Conservation (phyloP, 768 basidiomycete species). For the Mycena maculata region DNA sequence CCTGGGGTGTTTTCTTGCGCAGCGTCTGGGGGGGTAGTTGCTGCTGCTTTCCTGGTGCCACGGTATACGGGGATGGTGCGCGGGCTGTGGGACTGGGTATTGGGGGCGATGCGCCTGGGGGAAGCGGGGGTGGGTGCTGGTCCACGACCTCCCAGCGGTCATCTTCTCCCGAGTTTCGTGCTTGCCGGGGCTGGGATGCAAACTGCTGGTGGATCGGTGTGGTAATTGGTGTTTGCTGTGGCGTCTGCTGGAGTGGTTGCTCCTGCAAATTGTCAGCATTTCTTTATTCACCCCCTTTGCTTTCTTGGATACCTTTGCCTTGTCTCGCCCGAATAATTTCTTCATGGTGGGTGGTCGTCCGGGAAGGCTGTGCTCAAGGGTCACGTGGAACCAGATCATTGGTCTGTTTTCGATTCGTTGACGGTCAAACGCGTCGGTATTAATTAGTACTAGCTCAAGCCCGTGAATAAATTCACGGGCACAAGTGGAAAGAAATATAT, state of each 20-base stretch:
- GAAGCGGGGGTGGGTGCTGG: conserved; percentile 46
- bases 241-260: conserved; percentile 6
- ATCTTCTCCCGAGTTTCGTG: conserved; percentile 48
- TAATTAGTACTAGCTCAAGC: too few relatives aligned
- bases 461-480: too few relatives aligned
- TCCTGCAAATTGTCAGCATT: conserved; percentile 37
- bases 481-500: too few relatives aligned
- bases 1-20: conserved; percentile 46
- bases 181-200: conserved; percentile 36
- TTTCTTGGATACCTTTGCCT: conserved; percentile 49
- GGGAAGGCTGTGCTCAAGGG: too few relatives aligned
- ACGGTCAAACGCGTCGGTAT: too few relatives aligned
- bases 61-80: conserved; percentile 61
- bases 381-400: too few relatives aligned
- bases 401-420: too few relatives aligned
- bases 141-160: conserved; percentile 62
- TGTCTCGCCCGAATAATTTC: conserved; percentile 68
- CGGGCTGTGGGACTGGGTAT: conserved; percentile 53
- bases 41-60: conserved; percentile 39
- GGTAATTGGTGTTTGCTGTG: conserved; percentile 3
- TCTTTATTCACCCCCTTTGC: too few relatives aligned
- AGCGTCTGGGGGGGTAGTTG: conserved; percentile 27
- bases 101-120: conserved; percentile 57
- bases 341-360: conserved; percentile 66
- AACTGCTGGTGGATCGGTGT: conserved; percentile 55